Evolutionary conservation across 495 filamentous ascomycete species (phyloP).

Genomic region (Massariosphaeria phaeospora): DNA sequence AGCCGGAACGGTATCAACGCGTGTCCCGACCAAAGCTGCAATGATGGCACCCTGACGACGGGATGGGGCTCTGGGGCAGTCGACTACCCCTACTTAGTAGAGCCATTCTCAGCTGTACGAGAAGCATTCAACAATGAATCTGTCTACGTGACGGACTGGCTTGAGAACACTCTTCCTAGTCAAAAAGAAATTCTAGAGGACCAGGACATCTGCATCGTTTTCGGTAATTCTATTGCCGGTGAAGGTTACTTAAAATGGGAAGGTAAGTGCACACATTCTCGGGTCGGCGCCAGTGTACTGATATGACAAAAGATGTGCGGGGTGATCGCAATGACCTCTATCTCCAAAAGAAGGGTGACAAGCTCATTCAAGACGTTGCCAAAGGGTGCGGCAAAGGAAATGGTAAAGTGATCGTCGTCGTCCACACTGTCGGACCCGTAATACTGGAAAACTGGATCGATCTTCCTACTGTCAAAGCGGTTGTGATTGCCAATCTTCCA

Average conservation of each 20-base stretch:
- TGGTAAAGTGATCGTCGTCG: slow-evolving; percentile 70
- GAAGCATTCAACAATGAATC: slow-evolving; percentile 54
- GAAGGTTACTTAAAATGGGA: slow-evolving; percentile 57
- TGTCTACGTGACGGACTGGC: slow-evolving; percentile 56
- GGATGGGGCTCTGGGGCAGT: slow-evolving; percentile 92
- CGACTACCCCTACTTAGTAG: slow-evolving; percentile 76
- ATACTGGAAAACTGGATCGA: slow-evolving; percentile 82
- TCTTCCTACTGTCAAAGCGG: slow-evolving; percentile 68
- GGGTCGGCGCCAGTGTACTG: too few species aligned
- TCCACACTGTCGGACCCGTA: slow-evolving; percentile 90
- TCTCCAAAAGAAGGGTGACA: slow-evolving; percentile 71
- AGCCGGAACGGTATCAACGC: slow-evolving; percentile 64
- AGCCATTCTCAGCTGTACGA: slow-evolving; percentile 63
- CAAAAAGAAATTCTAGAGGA: slow-evolving; percentile 44
- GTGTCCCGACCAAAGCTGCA: slow-evolving; percentile 73
- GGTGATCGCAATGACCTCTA: slow-evolving; percentile 82
- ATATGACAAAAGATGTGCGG: slow-evolving; percentile 47
- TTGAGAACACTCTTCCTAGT: slow-evolving; percentile 53
- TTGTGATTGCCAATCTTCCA: slow-evolving; percentile 81
- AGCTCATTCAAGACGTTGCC: slow-evolving; percentile 66
- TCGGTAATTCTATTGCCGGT: slow-evolving; percentile 58
- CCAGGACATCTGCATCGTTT: slow-evolving; percentile 64
- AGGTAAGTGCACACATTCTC: too few species aligned
- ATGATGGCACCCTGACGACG: slow-evolving; percentile 74
- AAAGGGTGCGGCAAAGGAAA: slow-evolving; percentile 60